These are phyloP conservation scores for Scheffersomyces stipitis DNA, from an alignment of 805 yeast genomes.

Conservation along the genomic window DNA sequence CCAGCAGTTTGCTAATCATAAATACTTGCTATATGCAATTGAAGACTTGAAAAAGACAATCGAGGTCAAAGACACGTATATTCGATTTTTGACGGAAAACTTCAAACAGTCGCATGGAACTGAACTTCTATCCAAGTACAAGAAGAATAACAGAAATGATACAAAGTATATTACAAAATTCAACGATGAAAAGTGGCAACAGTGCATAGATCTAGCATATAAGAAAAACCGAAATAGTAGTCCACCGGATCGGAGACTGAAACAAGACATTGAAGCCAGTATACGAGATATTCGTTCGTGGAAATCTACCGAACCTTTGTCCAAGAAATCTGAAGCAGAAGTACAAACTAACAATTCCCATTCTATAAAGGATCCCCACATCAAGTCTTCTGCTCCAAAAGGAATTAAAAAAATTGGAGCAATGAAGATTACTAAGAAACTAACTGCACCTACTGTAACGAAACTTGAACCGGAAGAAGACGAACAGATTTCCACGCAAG, in stretches of 20 bases:
- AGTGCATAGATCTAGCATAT: not conserved
- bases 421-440: not conserved
- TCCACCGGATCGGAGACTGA: not conserved
- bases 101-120: constrained; percentile 34
- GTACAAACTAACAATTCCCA: not conserved
- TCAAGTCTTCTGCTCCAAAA: not conserved
- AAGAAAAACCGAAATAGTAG: not conserved
- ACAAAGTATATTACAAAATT: constrained; percentile 5
- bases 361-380: not conserved
- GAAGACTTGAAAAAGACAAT: constrained; percentile 19
- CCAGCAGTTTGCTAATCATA: constrained; percentile 22
- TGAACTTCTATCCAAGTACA: constrained; percentile 31
- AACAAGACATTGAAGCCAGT: not conserved
- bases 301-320: not conserved
- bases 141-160: constrained; percentile 14
- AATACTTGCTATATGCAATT: constrained; percentile 16
- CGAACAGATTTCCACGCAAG: not conserved
- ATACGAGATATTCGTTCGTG: constrained; percentile 1
- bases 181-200: constrained; percentile 3
- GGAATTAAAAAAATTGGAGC: not conserved
- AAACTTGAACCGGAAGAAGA: no score
- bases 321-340: constrained; percentile 1
- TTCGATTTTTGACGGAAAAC: constrained; percentile 32
- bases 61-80: constrained; percentile 30
- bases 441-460: not conserved